These are phyloP conservation scores for Tylopilus subfusipes DNA, from an alignment of 768 basidiomycete species.

Conservation along the genomic window DNA sequence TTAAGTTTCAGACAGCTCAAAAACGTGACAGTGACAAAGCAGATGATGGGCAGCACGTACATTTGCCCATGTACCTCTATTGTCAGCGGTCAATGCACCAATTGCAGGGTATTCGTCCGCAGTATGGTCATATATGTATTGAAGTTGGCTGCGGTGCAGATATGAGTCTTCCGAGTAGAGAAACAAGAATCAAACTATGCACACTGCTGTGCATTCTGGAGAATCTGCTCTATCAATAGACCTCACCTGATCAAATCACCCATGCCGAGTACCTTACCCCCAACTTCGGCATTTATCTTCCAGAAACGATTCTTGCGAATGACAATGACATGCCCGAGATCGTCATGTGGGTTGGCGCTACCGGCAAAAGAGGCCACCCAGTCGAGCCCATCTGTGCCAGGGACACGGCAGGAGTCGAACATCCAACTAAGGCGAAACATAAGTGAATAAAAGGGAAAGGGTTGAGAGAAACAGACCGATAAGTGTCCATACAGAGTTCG, in stretches of 20 bases:
- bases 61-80: constrained; percentile 88
- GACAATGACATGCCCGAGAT: constrained; percentile 78
- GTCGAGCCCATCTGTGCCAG: constrained; percentile 71
- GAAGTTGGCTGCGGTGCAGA: constrained; percentile 53
- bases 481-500: constrained; percentile 83
- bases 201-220: neutral
- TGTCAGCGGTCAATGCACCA: constrained; percentile 72
- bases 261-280: constrained; percentile 59
- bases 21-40: neutral
- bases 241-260: constrained; percentile 60
- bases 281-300: constrained; percentile 54
- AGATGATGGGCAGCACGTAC: constrained; percentile 34
- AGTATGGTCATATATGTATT: constrained; percentile 67
- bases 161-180: neutral
- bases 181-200: neutral
- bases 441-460: neutral
- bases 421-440: constrained; percentile 59
- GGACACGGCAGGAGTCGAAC: constrained; percentile 86
- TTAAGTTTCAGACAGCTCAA: neutral
- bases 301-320: too few species aligned
- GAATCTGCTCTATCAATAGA: neutral
- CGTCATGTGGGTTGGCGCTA: constrained; percentile 17
- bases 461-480: constrained; percentile 45
- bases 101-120: constrained; percentile 62
- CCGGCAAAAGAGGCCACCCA: constrained; percentile 74